phyloP scores from a whole-genome alignment of 176 grass and related monocot genomes.

The Carex scoparia region DNA sequence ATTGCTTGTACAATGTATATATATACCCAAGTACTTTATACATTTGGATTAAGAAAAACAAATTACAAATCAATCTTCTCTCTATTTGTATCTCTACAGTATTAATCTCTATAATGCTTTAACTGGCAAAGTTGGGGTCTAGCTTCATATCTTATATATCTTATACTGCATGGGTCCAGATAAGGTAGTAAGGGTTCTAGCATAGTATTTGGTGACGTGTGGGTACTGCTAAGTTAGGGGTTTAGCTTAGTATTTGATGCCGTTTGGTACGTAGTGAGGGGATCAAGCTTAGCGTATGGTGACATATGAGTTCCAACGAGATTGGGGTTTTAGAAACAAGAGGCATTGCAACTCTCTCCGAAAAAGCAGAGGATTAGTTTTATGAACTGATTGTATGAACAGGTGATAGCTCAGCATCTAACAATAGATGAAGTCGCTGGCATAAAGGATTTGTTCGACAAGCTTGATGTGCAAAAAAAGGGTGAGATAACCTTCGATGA shows the following conservation, averaged over 20 bases:
- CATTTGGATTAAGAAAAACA: too few species aligned
- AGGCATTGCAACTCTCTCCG: constrained; percentile 11
- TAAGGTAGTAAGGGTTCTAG: not conserved
- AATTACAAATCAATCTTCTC: too few species aligned
- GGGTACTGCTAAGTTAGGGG: not conserved
- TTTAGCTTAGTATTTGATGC: not conserved
- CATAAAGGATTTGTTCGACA: constrained; percentile 77
- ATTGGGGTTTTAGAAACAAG: not conserved
- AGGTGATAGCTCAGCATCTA: constrained; percentile 86
- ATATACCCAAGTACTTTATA: too few species aligned
- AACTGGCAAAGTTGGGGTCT: not conserved
- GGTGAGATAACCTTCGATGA: constrained; percentile 72
- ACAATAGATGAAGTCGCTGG: constrained; percentile 80
- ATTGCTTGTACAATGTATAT: too few species aligned
- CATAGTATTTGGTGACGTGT: not conserved
- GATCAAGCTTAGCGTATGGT: not conserved
- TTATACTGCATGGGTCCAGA: too few species aligned
- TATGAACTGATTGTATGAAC: constrained; percentile 16
- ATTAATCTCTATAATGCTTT: too few species aligned
- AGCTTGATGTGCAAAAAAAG: constrained; percentile 58
- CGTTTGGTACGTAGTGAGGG: not conserved
- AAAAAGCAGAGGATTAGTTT: not conserved
- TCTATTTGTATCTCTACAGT: too few species aligned
- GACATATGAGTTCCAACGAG: not conserved
- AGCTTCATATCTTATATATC: not conserved